These are phyloP conservation scores for Graphilbum ipis-grandicollis DNA, from an alignment of 2,329 filamentous ascomycete species.

Conservation along the genomic window DNA sequence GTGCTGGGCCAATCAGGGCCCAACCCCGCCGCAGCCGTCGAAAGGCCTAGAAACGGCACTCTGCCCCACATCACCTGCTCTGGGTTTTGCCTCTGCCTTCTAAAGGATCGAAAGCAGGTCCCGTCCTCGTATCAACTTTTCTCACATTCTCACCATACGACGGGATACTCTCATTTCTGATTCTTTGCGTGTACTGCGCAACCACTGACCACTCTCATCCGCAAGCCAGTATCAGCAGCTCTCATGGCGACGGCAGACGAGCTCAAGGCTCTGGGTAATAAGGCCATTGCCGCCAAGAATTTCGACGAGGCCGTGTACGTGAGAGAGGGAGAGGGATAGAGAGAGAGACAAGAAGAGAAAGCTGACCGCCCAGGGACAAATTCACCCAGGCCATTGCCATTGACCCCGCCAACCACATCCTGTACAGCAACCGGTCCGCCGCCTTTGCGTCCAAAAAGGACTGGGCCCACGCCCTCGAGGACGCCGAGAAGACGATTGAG, in stretches of 20 bases:
- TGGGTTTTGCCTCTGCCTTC: background rate
- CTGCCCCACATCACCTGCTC: constrained; percentile 7
- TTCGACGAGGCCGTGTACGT: constrained; percentile 87
- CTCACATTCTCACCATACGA: too few relatives aligned
- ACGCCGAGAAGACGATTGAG: constrained; percentile 85
- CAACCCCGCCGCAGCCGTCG: constrained; percentile 6
- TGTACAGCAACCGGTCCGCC: constrained; percentile 93
- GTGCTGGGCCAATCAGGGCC: constrained; percentile 6
- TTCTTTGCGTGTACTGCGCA: too few relatives aligned
- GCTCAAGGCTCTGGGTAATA: constrained; percentile 96
- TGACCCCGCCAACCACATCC: constrained; percentile 81
- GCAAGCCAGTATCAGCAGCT: too few relatives aligned
- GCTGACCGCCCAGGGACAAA: constrained; percentile 82
- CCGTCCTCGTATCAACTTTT: too few relatives aligned
- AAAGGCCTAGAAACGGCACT: constrained; percentile 12
- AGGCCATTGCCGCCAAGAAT: constrained; percentile 94
- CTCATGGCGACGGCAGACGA: constrained; percentile 51
- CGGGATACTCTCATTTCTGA: too few relatives aligned
- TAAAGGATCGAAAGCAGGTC: too few relatives aligned
- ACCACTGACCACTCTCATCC: background rate
- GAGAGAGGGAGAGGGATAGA: too few relatives aligned
- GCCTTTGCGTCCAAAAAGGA: constrained; percentile 78
- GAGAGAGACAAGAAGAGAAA: too few relatives aligned
- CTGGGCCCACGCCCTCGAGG: constrained; percentile 67
- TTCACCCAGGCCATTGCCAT: constrained; percentile 86